Evolutionary conservation across 176 grass and related monocot species (phyloP), one percentile per base, ranked within the genome.

Genomic region (Cymbopogon citratus): DNA sequence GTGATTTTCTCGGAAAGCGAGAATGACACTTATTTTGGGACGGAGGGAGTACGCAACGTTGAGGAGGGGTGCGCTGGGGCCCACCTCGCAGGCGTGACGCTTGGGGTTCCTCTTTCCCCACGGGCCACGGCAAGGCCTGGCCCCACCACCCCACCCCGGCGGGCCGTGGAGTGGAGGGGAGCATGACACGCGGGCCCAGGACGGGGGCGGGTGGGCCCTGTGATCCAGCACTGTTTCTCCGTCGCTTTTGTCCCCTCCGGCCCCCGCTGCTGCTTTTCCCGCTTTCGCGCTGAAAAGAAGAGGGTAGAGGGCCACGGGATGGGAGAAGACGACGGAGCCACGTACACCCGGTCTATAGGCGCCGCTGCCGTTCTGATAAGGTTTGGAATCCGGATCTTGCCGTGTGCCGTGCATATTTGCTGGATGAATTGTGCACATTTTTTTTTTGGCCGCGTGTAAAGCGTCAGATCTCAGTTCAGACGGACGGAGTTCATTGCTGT

Each of bases 221-320:
- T 2, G 57, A 27, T 19, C 70, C 9, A 48, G 16, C 43, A 18
- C 44, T 67, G 73, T 67, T 35, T 8, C 71, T 80, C 7, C 69
- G 75, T 70, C 71, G 54, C 80, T 81, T 80, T 82, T 89, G 87
- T 66, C 64, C 69, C 74, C 41, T 48, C 15, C 57, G 10, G 0
- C 10, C 23, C 14, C 26, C 18, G 14, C 44, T 51, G 10, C 26
- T 59, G 62, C 41, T 82, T 79, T 31, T 49, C 75, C 89, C 73
- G 10, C 81, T 81, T 87, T 87, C 81, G 66, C 89, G 77, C 85
- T 60, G 71, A 91, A 85, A 77, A 85, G 89, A 69, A 84, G 89
- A 67, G 51, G 43, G 87, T 82, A 84, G 89, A 67, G 51, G 43
- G 87, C 87, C 87, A 44, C 60, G 25, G 82, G 82, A 21, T 3